A percentile compares a stretch with the other conserved stretches of the same genome.
These are phyloP conservation scores for Lichenothelia convexa DNA, from an alignment of 495 filamentous ascomycete genomes.

Conservation along the genomic window DNA sequence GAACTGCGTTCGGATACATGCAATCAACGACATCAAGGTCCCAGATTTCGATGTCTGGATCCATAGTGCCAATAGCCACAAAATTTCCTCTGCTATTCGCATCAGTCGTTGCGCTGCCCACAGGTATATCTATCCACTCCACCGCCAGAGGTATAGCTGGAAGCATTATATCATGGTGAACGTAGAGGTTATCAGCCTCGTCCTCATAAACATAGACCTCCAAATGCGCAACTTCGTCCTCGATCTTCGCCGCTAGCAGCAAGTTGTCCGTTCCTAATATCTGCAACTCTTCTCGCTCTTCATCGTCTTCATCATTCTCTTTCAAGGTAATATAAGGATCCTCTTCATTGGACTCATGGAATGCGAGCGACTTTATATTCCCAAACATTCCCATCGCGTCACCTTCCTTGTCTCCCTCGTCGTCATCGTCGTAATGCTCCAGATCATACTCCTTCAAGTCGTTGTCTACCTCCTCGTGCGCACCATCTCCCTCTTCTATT, in stretches of 20 bases:
- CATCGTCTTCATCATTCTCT: conserved; percentile 58
- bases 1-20: conserved; percentile 95
- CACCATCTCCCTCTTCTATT: conserved; percentile 14
- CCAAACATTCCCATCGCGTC: conserved; percentile 81
- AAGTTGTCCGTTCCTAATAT: conserved; percentile 85
- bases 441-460: conserved; percentile 90
- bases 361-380: conserved; percentile 79
- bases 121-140: conserved; percentile 85
- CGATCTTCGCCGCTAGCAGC: conserved; percentile 74
- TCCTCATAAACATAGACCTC: conserved; percentile 98
- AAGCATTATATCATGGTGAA: conserved; percentile 99
- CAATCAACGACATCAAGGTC: conserved; percentile 86
- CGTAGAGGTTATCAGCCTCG: conserved; percentile 81
- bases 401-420: conserved; percentile 37
- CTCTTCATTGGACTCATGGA: conserved; percentile 78
- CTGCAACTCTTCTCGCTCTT: conserved; percentile 87
- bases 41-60: conserved; percentile 98
- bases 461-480: conserved; percentile 44
- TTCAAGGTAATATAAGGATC: conserved; percentile 92
- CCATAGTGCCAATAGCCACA: conserved; percentile 88
- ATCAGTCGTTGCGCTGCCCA: conserved; percentile 39
- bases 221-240: conserved; percentile 91
- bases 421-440: conserved; percentile 81
- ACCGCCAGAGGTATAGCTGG: conserved; percentile 88
- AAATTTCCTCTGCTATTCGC: conserved; percentile 50